A percentile compares a stretch with the other conserved stretches of the same genome.
Conservation (phyloP, 2,329 filamentous ascomycete genomes). For the Pestalotiopsis sp. region DNA sequence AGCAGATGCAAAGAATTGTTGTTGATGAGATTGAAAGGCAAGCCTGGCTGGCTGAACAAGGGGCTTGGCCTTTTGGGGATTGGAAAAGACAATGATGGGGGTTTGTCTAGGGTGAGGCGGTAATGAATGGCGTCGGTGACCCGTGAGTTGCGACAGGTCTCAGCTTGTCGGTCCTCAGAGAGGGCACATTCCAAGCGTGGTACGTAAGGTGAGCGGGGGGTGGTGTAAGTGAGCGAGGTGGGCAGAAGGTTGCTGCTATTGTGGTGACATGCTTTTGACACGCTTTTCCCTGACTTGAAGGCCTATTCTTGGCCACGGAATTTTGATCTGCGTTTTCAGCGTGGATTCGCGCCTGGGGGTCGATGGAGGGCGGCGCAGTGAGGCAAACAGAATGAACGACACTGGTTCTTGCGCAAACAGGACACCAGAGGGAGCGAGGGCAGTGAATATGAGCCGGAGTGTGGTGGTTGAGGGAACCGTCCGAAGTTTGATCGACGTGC, state of each 20-base stretch:
- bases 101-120: constrained; percentile 1
- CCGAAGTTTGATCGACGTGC: constrained; percentile 10
- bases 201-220: neutral
- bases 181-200: constrained; percentile 9
- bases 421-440: neutral
- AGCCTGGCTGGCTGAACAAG: neutral
- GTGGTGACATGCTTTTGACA: constrained; percentile 9
- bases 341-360: neutral
- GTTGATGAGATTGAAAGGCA: constrained; percentile 12
- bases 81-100: neutral
- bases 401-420: neutral
- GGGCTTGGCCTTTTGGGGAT: neutral
- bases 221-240: neutral
- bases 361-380: neutral
- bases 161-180: constrained; percentile 4
- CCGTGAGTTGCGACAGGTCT: constrained; percentile 13
- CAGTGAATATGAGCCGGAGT: neutral
- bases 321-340: constrained; percentile 10
- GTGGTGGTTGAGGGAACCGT: neutral
- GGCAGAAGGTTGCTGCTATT: constrained; percentile 1
- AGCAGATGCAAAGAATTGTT: constrained; percentile 14
- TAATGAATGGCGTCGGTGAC: neutral
- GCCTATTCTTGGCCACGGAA: constrained; percentile 7
- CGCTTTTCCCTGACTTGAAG: neutral
- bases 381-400: neutral